A percentile compares a stretch with the other conserved stretches of the same genome.
These are phyloP conservation scores for Hypoxylon perforatum DNA, from an alignment of 495 filamentous ascomycete species.

Conservation along the genomic window DNA sequence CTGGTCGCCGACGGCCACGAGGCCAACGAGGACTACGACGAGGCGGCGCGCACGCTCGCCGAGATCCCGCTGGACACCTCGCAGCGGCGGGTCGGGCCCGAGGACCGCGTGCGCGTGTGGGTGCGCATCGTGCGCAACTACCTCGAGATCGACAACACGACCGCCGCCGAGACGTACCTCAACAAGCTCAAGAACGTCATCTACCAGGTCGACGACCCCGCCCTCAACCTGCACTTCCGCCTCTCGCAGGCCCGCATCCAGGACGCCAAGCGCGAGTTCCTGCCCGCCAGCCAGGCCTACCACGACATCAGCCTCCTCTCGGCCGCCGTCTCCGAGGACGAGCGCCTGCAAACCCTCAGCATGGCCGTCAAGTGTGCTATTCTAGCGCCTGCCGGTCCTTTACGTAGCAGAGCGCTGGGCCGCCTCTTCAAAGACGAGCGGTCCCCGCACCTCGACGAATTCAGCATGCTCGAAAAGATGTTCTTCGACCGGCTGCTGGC, in stretches of 20 bases:
- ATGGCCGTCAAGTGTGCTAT: slow-evolving; percentile 96
- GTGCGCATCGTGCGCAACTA: slow-evolving; percentile 95
- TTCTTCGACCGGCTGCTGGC: slow-evolving; percentile 88
- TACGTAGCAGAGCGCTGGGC: slow-evolving; percentile 79
- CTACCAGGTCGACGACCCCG: slow-evolving; percentile 76
- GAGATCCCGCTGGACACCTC: slow-evolving; percentile 88
- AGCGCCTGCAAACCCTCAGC: slow-evolving; percentile 80
- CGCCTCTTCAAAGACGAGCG: slow-evolving; percentile 96
- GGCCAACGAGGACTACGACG: slow-evolving; percentile 78
- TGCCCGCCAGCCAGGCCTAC: slow-evolving; percentile 90
- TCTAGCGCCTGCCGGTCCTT: slow-evolving; percentile 88
- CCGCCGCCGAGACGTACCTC: slow-evolving; percentile 82
- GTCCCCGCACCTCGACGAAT: slow-evolving; percentile 78
- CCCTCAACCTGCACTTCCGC: slow-evolving; percentile 82
- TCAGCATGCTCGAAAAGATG: slow-evolving; percentile 95
- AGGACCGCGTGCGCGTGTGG: slow-evolving; percentile 84
- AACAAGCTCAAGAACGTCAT: slow-evolving; percentile 94
- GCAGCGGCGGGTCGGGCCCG: slow-evolving; percentile 81
- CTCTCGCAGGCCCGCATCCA: slow-evolving; percentile 92
- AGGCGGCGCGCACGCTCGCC: slow-evolving; percentile 79
- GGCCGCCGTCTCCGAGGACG: slow-evolving; percentile 82
- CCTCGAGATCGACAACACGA: slow-evolving; percentile 93
- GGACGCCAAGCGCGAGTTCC: slow-evolving; percentile 88
- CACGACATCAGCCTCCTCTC: slow-evolving; percentile 83
- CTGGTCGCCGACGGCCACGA: slow-evolving; percentile 87